A percentile compares a stretch with the other conserved stretches of the same genome.
phyloP scores from a whole-genome alignment of 805 yeast genomes.

The Clavispora santaluciae region DNA sequence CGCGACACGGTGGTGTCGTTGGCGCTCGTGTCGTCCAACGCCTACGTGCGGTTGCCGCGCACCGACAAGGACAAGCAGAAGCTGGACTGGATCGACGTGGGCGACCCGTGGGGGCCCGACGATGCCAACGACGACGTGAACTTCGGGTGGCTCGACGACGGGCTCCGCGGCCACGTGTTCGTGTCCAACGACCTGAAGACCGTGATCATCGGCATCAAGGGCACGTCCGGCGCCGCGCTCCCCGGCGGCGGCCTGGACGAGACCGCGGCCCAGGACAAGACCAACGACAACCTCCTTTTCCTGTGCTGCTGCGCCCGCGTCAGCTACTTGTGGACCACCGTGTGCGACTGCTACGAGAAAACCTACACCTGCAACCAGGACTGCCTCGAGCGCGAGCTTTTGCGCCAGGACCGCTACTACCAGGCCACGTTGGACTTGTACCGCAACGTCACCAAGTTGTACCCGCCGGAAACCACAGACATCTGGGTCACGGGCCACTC shows the following conservation, averaged over 20 bases:
- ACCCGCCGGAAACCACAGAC: conserved; percentile 56
- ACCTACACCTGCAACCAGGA: conserved; percentile 84
- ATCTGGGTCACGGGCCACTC: conserved; percentile 97
- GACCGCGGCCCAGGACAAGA: conserved; percentile 75
- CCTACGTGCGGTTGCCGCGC: conserved; percentile 73
- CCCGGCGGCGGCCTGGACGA: conserved; percentile 51
- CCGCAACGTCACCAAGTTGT: conserved; percentile 58
- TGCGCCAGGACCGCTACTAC: conserved; percentile 75
- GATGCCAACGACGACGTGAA: conserved; percentile 47
- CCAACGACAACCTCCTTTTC: conserved; percentile 82
- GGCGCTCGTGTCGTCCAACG: conserved; percentile 86
- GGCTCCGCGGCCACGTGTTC: conserved; percentile 89
- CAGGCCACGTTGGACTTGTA: conserved; percentile 74
- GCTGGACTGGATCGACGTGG: conserved; percentile 86
- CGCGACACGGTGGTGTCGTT: conserved; percentile 65
- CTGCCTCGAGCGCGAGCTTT: conserved; percentile 75
- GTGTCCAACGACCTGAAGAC: conserved; percentile 50
- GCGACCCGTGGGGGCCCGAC: conserved; percentile 49
- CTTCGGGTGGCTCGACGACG: conserved; percentile 84
- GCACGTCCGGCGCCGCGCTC: conserved; percentile 78
- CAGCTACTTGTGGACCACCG: conserved; percentile 88
- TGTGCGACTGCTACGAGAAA: conserved; percentile 85
- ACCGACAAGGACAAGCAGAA: conserved; percentile 41
- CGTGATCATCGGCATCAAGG: conserved; percentile 80
- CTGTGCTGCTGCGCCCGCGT: conserved; percentile 96